Base-by-base conservation (phyloP, 2,329 filamentous ascomycete species). In the Chaetomiaceae sp. region DNA sequence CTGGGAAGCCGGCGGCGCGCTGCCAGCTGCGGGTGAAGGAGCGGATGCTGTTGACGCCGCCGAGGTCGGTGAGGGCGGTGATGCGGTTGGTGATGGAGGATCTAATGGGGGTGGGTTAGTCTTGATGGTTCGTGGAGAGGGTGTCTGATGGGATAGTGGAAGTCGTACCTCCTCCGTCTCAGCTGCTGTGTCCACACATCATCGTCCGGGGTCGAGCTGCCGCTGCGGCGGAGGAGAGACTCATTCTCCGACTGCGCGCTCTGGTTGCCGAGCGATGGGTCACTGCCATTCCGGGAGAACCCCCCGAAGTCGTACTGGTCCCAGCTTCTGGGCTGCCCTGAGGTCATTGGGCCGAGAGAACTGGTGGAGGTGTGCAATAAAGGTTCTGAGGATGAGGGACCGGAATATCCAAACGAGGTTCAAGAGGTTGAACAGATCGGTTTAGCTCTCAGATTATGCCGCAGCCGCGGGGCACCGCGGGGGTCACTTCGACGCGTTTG, bases 11-110 rank as follows among this genome's bases (percentile, higher is more conserved):
- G 23, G 91, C 90, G 34, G 92, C 92, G 68, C 92, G 85, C 71
- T 92, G 89, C 88, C 91, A 96, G 63, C 89, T 95, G 56, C 88
- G 83, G 40, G 91, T 89, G 68, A 97, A 97, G 65, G 91, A 95
- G 65, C 94, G 87, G 64, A 97, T 88, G 70, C 89, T 95, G 75
- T 97, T 97, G 57, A 91, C 87, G 47, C 92, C 92, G 59, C 92
- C 94, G 44, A 89, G 85, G 56, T 95, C 85, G 61, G 80, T 76
- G 50, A 86, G 67, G 49, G 77, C 75, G 23, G 79, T 72, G 33
- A 88, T 69, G 31, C 77, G 76, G 58, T 80, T 75, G 29, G 77
- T 79, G 36, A 82, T 73, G 6, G 82, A 85, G n/a, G 81, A 81
- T 56, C 82, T 84, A 22, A 7, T n/a, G 57, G 20, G 37, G n/a